Base-by-base conservation (phyloP, 805 yeast species). In the Limtongia smithiae region DNA sequence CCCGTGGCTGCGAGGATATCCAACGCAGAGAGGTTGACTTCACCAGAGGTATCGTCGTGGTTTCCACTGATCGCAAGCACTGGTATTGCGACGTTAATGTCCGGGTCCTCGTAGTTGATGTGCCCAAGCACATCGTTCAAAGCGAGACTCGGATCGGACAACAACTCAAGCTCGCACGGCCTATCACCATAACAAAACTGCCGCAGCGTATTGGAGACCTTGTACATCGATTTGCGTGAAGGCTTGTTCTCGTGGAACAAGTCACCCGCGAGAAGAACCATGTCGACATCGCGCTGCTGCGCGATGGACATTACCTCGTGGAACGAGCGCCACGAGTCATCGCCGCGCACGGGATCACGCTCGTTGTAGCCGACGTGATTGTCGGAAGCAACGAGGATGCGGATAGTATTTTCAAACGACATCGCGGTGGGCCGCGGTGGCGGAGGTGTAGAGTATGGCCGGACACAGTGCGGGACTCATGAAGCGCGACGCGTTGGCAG, bases 21-120 rank as follows among this genome's bases (percentile, higher is more conserved):
- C 72, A 93, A 72, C 0, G 98, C 95, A 46, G 90, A 81, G 12
- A 93, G 70, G 46, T 86, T 68, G 2, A 65, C 65, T 2, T 61
- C 85, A 1, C 97, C 97, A 0, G 95, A 85, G 2, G 96, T 87
- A 67, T 93, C 97, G 67, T 93, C 98, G 65, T 93, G 98, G 62
- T 93, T 93, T 2, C 98, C 98, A 39, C 91, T 81, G 3, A 93
- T 91, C 5, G 90, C 91, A 71, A 93, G 88, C 7, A 93, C 77
- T 0, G 98, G 98, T 14, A 90, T 77, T 0, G 95, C 81, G 2
- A 93, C 82, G 66, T 93, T 93, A 52, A 87, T 68, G 65, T 93
- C 88, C 1, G 91, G 88, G 65, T 93, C 97, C 62, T 87, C 93
- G 65, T 86, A 94, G 62, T 89, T 89, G 24, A 90, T 85, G 47